Conservation (phyloP, 1,284 basidiomycete genomes). For the Ganoderma sp. region DNA sequence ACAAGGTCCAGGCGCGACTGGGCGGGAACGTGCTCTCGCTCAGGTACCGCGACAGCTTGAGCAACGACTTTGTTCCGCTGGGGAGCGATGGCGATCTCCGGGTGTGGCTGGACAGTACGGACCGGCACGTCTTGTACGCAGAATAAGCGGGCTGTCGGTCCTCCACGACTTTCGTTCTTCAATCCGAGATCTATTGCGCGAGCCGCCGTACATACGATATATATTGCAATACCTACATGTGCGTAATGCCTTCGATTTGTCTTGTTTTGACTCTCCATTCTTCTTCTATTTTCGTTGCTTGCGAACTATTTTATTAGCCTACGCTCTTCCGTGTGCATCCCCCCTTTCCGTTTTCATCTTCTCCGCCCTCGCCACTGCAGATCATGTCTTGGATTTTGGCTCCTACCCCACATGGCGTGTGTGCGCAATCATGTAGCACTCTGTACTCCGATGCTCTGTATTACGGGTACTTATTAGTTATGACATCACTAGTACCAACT, state of each 20-base stretch:
- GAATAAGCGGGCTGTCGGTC: slow-evolving; percentile 48
- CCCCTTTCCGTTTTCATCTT: slow-evolving; percentile 27
- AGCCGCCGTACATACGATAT: slow-evolving; percentile 21
- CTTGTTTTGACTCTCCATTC: slow-evolving; percentile 19
- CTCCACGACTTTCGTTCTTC: background rate
- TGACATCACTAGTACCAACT: slow-evolving; percentile 20
- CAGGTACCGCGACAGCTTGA: slow-evolving; percentile 74
- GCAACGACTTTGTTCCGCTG: slow-evolving; percentile 68
- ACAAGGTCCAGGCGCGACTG: slow-evolving; percentile 88
- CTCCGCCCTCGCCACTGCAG: slow-evolving; percentile 12
- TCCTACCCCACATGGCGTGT: slow-evolving; percentile 27
- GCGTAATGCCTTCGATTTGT: slow-evolving; percentile 28
- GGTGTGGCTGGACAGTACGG: slow-evolving; percentile 83
- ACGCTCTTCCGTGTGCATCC: slow-evolving; percentile 29
- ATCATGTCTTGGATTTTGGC: slow-evolving; percentile 20
- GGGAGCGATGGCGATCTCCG: slow-evolving; percentile 74
- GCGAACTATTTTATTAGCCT: slow-evolving; percentile 38
- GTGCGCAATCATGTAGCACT: slow-evolving; percentile 26
- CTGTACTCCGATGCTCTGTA: slow-evolving; percentile 28
- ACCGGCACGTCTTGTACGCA: slow-evolving; percentile 90
- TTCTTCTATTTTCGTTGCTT: slow-evolving; percentile 27
- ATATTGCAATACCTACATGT: slow-evolving; percentile 22
- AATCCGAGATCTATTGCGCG: slow-evolving; percentile 12
- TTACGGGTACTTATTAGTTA: slow-evolving; percentile 11
- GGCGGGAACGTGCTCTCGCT: slow-evolving; percentile 77